phyloP scores from a whole-genome alignment of 192 early-diverging fungal species.

The Gaertneriomyces sp. region DNA sequence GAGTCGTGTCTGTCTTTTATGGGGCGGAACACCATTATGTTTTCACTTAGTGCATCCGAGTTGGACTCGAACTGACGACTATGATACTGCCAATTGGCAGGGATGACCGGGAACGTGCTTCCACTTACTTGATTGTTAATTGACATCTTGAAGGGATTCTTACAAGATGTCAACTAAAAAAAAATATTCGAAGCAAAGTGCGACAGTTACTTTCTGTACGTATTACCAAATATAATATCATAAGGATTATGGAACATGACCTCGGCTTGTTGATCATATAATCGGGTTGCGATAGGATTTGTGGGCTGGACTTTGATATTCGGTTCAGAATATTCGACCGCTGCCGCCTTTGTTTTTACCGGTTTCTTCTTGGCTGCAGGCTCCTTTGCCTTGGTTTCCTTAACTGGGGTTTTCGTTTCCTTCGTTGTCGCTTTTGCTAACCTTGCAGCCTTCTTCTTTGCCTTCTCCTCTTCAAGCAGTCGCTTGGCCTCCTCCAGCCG shows the following conservation, averaged over 20 bases:
- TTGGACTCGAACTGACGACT: background rate
- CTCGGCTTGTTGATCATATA: background rate
- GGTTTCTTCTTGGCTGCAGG: background rate
- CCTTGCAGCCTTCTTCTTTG: background rate
- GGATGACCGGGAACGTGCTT: background rate
- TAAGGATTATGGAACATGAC: background rate
- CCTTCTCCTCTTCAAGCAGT: background rate
- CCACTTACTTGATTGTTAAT: background rate
- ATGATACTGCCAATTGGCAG: background rate
- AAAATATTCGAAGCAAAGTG: background rate
- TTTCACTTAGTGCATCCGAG: slow-evolving; percentile 1
- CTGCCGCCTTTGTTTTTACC: too few species aligned
- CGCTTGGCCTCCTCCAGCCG: background rate
- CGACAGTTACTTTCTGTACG: background rate
- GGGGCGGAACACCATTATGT: background rate
- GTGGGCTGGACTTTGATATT: too few species aligned
- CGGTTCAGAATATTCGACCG: too few species aligned
- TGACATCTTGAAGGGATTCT: background rate
- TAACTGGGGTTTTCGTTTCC: too few species aligned
- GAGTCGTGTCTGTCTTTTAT: background rate
- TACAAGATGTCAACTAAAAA: slow-evolving; percentile 2
- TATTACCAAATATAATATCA: background rate
- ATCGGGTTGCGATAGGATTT: too few species aligned
- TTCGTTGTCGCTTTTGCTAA: too few species aligned
- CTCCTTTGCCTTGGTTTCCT: background rate